phyloP scores from a whole-genome alignment of 2,329 filamentous ascomycete genomes.

The Cyphellophora europaea region DNA sequence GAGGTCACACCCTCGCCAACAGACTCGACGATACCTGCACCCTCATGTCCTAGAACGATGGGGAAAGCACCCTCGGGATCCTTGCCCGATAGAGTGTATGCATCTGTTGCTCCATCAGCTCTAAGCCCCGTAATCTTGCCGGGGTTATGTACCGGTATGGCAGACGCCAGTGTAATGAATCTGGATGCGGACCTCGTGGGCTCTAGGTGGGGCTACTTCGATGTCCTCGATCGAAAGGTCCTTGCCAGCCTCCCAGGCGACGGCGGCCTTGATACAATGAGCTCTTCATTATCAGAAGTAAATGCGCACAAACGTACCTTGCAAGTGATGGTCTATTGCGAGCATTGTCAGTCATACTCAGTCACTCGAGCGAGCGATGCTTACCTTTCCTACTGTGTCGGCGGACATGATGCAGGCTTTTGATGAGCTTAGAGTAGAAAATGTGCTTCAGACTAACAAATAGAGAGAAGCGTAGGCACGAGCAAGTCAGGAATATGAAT shows the following conservation, averaged over 20 bases:
- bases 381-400: conserved; percentile 6
- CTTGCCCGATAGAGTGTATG: conserved; percentile 91
- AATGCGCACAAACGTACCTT: conserved; percentile 41
- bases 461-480: too few relatives aligned
- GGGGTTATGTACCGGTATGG: conserved; percentile 87
- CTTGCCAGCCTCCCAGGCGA: conserved; percentile 95
- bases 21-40: conserved; percentile 85
- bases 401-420: conserved; percentile 3
- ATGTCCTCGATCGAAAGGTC: conserved; percentile 82
- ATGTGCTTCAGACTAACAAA: too few relatives aligned
- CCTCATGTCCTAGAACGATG: conserved; percentile 81
- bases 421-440: too few relatives aligned
- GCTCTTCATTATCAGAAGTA: conserved; percentile 2
- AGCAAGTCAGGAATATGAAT: too few relatives aligned
- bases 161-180: conserved; percentile 98
- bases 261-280: conserved; percentile 56
- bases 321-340: conserved; percentile 88
- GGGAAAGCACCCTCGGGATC: conserved; percentile 94
- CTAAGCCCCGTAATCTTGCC: too few relatives aligned
- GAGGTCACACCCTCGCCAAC: conserved; percentile 90
- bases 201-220: conserved; percentile 79
- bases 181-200: conserved; percentile 92
- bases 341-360: conserved; percentile 5
- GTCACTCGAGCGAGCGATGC: neutral
- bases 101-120: conserved; percentile 48